A percentile compares a stretch with the other conserved stretches of the same genome.
Evolutionary conservation across 108 stramenopile species (phyloP).

Genomic region (Pseudonitzschia delicatissima): DNA sequence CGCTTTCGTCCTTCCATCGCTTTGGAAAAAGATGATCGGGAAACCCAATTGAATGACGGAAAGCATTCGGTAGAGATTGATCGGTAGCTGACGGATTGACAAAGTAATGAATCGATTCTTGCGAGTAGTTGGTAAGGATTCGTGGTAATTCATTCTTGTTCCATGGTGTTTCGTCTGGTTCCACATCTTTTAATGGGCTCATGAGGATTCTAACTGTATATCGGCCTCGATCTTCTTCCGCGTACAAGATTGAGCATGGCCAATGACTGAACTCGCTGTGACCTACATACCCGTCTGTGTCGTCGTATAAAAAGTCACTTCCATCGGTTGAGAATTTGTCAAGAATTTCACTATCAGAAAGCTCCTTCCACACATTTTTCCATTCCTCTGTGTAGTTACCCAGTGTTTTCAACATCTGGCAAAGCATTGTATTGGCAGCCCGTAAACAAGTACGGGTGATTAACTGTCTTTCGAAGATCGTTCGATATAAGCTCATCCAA

Average conservation of each 20-base stretch:
- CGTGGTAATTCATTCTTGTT: constrained; percentile 11
- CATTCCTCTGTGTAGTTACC: constrained; percentile 1
- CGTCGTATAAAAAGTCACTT: background rate
- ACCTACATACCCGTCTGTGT: background rate
- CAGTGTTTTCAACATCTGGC: background rate
- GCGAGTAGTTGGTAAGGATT: constrained; percentile 26
- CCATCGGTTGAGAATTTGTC: constrained; percentile 3
- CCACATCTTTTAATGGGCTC: constrained; percentile 3
- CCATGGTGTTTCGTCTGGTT: constrained; percentile 6
- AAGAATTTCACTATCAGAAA: background rate
- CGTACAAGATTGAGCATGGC: constrained; percentile 3
- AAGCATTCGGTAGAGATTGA: constrained; percentile 41
- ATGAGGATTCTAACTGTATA: constrained; percentile 9
- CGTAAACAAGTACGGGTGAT: constrained; percentile 14
- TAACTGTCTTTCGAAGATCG: constrained; percentile 6
- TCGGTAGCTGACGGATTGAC: constrained; percentile 47
- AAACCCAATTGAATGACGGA: constrained; percentile 66
- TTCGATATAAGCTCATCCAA: constrained; percentile 9
- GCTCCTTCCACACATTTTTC: constrained; percentile 1
- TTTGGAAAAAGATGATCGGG: constrained; percentile 63
- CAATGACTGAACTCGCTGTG: constrained; percentile 10
- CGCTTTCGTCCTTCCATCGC: constrained; percentile 48
- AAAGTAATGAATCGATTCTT: constrained; percentile 45
- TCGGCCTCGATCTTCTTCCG: background rate
- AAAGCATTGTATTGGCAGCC: constrained; percentile 5